Evolutionary conservation across 495 filamentous ascomycete species (phyloP).

Genomic region (Lasiosphaeriaceae sp.): DNA sequence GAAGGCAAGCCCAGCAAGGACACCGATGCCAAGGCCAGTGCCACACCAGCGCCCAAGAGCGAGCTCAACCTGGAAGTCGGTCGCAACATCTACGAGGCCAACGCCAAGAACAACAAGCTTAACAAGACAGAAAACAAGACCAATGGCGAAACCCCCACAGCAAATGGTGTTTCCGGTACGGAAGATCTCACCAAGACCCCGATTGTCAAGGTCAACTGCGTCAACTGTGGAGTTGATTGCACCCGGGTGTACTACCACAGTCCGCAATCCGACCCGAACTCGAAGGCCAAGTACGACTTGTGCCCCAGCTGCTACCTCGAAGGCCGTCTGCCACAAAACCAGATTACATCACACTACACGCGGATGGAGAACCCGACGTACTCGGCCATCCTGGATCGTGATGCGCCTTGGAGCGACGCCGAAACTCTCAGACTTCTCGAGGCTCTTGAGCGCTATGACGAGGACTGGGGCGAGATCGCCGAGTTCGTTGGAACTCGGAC

Average conservation of each 20-base stretch:
- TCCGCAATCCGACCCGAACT: slow-evolving; percentile 51
- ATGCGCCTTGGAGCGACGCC: slow-evolving; percentile 84
- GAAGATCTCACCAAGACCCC: slow-evolving; percentile 58
- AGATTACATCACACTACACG: slow-evolving; percentile 69
- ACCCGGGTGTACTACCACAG: slow-evolving; percentile 89
- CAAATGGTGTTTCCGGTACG: slow-evolving; percentile 52
- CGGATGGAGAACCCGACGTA: slow-evolving; percentile 84
- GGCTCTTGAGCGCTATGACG: slow-evolving; percentile 84
- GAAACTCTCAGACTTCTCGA: slow-evolving; percentile 84
- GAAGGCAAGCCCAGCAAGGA: slow-evolving; percentile 69
- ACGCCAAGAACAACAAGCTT: slow-evolving; percentile 78
- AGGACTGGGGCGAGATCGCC: slow-evolving; percentile 90
- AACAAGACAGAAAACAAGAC: slow-evolving; percentile 48
- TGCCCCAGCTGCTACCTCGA: slow-evolving; percentile 88
- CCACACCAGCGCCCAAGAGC: slow-evolving; percentile 63
- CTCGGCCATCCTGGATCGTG: slow-evolving; percentile 66
- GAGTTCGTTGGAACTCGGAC: slow-evolving; percentile 87
- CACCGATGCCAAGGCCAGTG: slow-evolving; percentile 64
- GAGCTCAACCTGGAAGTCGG: slow-evolving; percentile 86
- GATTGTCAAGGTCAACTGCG: slow-evolving; percentile 64
- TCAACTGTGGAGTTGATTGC: slow-evolving; percentile 89
- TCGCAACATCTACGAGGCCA: slow-evolving; percentile 92
- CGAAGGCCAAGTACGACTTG: slow-evolving; percentile 72
- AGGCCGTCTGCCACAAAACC: slow-evolving; percentile 70
- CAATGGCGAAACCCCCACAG: slow-evolving; percentile 65